phyloP scores from a whole-genome alignment of 495 filamentous ascomycete genomes.

The Penicillium dipodomyicola region DNA sequence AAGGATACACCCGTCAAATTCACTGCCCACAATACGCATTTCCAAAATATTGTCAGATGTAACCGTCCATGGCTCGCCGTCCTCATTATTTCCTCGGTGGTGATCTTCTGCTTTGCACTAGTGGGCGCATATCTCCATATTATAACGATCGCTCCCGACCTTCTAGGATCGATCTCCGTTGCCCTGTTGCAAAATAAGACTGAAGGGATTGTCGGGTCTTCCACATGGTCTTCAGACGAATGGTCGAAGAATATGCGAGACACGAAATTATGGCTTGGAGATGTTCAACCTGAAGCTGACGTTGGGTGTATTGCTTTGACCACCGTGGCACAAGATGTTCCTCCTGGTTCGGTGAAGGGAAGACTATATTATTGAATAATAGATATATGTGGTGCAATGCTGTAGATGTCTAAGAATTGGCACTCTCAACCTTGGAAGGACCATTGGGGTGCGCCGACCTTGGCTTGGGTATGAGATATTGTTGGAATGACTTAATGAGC shows the following conservation, averaged over 20 bases:
- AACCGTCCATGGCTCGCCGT: background rate
- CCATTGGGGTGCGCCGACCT: background rate
- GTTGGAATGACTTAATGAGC: background rate
- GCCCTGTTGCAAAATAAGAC: background rate
- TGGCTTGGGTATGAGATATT: background rate
- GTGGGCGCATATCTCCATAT: background rate
- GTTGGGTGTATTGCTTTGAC: constrained; percentile 1
- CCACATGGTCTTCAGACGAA: background rate
- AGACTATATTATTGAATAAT: background rate
- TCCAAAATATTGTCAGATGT: background rate
- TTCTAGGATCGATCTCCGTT: background rate
- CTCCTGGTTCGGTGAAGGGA: background rate
- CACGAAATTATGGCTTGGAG: constrained; percentile 1
- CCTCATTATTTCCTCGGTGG: background rate
- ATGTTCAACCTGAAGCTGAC: constrained; percentile 1
- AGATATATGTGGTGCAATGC: background rate
- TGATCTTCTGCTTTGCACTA: constrained; percentile 2
- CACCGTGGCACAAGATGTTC: background rate
- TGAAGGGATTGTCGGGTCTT: background rate
- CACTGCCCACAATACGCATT: background rate
- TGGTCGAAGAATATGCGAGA: background rate
- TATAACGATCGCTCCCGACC: background rate
- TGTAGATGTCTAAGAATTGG: too few relatives aligned
- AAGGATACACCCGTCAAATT: background rate
- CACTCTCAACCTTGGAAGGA: too few relatives aligned